A percentile compares a stretch with the other conserved stretches of the same genome.
phyloP scores from a whole-genome alignment of 1,139 yeast species.

The Tardiomyces digboiensis region DNA sequence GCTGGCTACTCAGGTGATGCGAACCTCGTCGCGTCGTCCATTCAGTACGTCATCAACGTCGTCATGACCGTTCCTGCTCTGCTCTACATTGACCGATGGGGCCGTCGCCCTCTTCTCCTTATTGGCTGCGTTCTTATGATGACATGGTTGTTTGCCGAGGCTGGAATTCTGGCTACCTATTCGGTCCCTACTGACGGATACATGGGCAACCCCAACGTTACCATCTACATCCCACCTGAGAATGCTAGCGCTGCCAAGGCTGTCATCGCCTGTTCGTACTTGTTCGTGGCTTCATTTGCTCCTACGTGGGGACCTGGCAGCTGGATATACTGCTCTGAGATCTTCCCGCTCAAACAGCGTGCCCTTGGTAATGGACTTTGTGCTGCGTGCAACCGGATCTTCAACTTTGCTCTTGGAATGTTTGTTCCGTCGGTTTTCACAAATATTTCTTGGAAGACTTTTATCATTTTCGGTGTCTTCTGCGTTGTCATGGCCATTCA shows the following conservation, averaged over 20 bases:
- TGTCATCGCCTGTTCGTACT: slow-evolving; percentile 51
- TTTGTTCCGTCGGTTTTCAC: slow-evolving; percentile 8
- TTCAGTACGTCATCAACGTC: slow-evolving; percentile 42
- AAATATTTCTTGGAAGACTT: slow-evolving; percentile 3
- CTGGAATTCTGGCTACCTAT: slow-evolving; percentile 36
- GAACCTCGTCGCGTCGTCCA: slow-evolving; percentile 41
- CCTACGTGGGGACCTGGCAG: slow-evolving; percentile 60
- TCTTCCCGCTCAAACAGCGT: slow-evolving; percentile 38
- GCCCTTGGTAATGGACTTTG: slow-evolving; percentile 43
- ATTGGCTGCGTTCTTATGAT: slow-evolving; percentile 36
- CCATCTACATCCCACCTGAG: slow-evolving; percentile 35
- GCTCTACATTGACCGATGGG: slow-evolving; percentile 40
- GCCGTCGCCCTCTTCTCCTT: slow-evolving; percentile 40
- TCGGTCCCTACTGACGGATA: slow-evolving; percentile 19
- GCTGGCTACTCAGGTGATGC: slow-evolving; percentile 20
- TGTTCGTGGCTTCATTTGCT: slow-evolving; percentile 57
- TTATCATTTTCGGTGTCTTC: slow-evolving; percentile 11
- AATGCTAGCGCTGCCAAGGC: slow-evolving; percentile 33
- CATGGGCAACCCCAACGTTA: slow-evolving; percentile 36
- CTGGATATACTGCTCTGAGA: slow-evolving; percentile 51
- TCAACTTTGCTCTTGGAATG: slow-evolving; percentile 23
- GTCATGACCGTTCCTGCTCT: slow-evolving; percentile 36
- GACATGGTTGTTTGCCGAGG: slow-evolving; percentile 34
- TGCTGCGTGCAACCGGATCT: slow-evolving; percentile 41
- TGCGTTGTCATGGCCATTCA: slow-evolving; percentile 27